phyloP scores from a whole-genome alignment of 345 rosid genomes.

The Gossypium stocksii region DNA sequence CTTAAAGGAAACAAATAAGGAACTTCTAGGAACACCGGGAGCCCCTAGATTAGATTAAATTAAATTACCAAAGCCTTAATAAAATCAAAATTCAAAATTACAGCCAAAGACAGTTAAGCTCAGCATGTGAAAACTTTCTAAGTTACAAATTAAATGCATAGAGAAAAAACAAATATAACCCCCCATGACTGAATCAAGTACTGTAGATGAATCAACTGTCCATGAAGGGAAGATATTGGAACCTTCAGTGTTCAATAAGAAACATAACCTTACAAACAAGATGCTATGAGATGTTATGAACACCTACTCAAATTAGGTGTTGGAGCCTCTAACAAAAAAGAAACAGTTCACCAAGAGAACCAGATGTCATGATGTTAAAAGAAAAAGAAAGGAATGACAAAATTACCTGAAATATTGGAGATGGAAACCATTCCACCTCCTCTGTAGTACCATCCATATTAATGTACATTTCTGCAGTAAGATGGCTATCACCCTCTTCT shows the following conservation, averaged over 20 bases:
- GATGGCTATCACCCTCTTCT: constrained; percentile 95
- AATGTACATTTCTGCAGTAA: constrained; percentile 86
- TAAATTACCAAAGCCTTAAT: background rate
- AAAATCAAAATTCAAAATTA: background rate
- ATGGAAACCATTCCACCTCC: constrained; percentile 81
- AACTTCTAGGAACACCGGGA: too few relatives aligned
- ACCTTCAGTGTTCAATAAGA: background rate
- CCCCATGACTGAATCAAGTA: background rate
- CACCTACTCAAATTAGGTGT: background rate
- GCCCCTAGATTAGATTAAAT: background rate
- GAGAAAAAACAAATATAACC: background rate
- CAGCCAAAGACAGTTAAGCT: background rate
- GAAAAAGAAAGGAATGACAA: background rate
- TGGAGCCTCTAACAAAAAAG: background rate
- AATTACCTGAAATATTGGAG: constrained; percentile 86
- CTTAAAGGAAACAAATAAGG: too few relatives aligned
- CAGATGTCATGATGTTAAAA: background rate
- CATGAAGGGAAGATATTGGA: background rate
- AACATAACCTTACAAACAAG: background rate
- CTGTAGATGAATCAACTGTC: background rate
- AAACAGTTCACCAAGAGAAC: background rate
- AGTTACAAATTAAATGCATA: background rate
- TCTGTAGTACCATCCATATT: constrained; percentile 74
- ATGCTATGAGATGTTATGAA: background rate
- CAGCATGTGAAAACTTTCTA: background rate